Percentiles rank a stretch among this genome's conserved stretches.
phyloP scores from a whole-genome alignment of 192 early-diverging fungal species.

The Gaertneriomyces sp. region DNA sequence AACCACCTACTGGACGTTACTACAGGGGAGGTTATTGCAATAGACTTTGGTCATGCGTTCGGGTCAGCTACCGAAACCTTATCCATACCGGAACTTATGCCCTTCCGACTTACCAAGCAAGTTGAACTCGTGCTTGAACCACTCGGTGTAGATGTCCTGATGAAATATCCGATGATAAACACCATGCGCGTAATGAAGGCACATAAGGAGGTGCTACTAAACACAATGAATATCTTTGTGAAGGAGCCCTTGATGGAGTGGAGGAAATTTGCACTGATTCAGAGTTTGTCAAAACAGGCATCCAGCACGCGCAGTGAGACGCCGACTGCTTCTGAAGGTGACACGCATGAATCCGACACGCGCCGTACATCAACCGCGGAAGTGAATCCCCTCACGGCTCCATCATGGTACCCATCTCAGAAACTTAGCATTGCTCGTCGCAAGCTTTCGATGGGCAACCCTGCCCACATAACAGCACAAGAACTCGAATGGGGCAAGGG shows the following conservation, averaged over 20 bases:
- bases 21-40: slow-evolving; percentile 64
- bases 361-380: neutral
- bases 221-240: slow-evolving; percentile 74
- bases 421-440: slow-evolving; percentile 65
- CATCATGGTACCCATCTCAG: slow-evolving; percentile 72
- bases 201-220: slow-evolving; percentile 61
- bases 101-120: slow-evolving; percentile 72
- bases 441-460: neutral
- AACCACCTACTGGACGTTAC: slow-evolving; percentile 70
- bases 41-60: slow-evolving; percentile 84
- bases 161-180: slow-evolving; percentile 68
- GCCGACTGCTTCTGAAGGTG: too few relatives aligned
- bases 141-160: slow-evolving; percentile 58
- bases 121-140: slow-evolving; percentile 62
- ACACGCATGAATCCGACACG: too few relatives aligned
- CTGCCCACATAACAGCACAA: slow-evolving; percentile 42
- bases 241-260: slow-evolving; percentile 82
- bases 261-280: slow-evolving; percentile 63
- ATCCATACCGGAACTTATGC: slow-evolving; percentile 72
- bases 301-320: too few relatives aligned
- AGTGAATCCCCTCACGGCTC: slow-evolving; percentile 34
- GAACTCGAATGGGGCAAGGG: slow-evolving; percentile 65
- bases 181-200: slow-evolving; percentile 49
- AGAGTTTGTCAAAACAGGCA: slow-evolving; percentile 18
- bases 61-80: slow-evolving; percentile 76